These are phyloP conservation scores for Thalia dealbata DNA, from an alignment of 176 grass and related monocot species.

Conservation along the genomic window DNA sequence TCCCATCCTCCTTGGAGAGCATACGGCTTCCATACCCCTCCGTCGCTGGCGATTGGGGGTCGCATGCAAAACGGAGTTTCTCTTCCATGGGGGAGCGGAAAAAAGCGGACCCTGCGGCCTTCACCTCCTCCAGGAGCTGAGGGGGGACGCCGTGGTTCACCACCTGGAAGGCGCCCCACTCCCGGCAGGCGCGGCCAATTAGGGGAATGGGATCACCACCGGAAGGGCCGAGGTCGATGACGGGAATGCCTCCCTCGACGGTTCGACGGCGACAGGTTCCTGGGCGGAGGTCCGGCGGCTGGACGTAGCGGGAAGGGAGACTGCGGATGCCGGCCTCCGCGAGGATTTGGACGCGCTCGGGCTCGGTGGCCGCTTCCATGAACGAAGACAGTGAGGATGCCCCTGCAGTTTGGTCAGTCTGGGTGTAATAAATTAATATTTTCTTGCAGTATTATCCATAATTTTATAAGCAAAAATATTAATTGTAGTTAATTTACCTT, in stretches of 20 bases:
- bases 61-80: constrained; percentile 65
- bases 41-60: constrained; percentile 41
- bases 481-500: too few species aligned
- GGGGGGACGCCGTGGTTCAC: constrained; percentile 33
- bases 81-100: constrained; percentile 50
- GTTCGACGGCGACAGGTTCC: not conserved
- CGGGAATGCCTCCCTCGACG: constrained; percentile 28
- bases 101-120: constrained; percentile 36
- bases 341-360: constrained; percentile 49
- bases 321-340: constrained; percentile 35
- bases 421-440: too few species aligned
- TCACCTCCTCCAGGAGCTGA: constrained; percentile 48
- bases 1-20: constrained; percentile 73
- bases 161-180: constrained; percentile 81
- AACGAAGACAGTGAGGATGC: not conserved
- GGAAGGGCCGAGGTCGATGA: constrained; percentile 41
- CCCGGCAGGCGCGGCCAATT: constrained; percentile 38
- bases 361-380: constrained; percentile 39
- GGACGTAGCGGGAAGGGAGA: constrained; percentile 29
- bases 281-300: constrained; percentile 11
- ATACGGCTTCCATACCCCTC: constrained; percentile 87
- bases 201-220: not conserved
- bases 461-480: too few species aligned
- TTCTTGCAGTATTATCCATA: too few species aligned
- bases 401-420: not conserved